Base-by-base conservation (phyloP, 495 filamentous ascomycete species). In the Pseudoneurospora amorphoporcata region DNA sequence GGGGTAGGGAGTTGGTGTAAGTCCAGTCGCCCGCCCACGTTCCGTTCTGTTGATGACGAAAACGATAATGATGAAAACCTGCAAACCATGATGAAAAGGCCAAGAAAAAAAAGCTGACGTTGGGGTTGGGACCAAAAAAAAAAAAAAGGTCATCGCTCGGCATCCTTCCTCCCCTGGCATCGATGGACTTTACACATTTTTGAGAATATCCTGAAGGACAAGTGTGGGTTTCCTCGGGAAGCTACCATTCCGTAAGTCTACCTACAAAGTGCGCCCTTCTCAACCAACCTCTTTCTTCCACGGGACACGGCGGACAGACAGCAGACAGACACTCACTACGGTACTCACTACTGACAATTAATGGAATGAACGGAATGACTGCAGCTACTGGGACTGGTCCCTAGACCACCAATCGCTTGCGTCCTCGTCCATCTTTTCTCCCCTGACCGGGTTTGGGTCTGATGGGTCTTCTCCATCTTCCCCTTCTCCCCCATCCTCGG, bases 381-480 rank as follows among this genome's bases (percentile, higher is more conserved):
- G 23, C 23, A 70, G 69, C 14, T 71, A 71, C 69, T 71, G 69
- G 69, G 69, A 71, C 8, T 71, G 69, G 69, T 71, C 69, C 12
- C 69, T 71, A 61, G 69, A 71, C 69, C 43, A 43, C 39, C 3
- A 35, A 17, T 17, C 47, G 9, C 40, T 71, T 12, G 29, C 69
- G 0, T 4, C 12, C 0, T 71, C 69, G 17, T 71, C 69, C 41
- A 71, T 71, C 29, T 71, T 41, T 4, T 41, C 40, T 1, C 17
- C 19, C 35, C n/a, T 12, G 0, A 53, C 69, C 1, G 69, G 69
- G 0, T 71, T 71, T 14, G 69, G 69, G 0, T 23, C 39, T 8
- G 69, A 71, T 16, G 69, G 69, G 4, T 3, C 19, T 0, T 1
- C 23, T 23, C 23, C 23, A 23, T 23, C 1, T 23, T 23, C 23